Evolutionary conservation across 352 stramenopile genomes (phyloP).

Genomic region (Globisporangium okanoganense): DNA sequence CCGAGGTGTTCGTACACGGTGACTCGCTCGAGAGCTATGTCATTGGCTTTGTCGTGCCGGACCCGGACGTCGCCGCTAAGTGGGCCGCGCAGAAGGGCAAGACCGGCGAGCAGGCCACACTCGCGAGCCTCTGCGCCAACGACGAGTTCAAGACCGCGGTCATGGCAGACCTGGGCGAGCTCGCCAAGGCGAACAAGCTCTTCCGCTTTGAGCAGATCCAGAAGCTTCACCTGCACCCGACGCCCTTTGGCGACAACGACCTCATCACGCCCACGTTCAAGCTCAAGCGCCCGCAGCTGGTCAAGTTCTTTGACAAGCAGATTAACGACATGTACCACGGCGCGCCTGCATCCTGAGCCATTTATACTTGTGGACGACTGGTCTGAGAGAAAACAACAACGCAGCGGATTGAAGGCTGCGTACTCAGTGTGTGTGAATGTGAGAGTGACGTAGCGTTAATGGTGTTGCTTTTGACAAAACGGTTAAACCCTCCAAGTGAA

Average conservation of each 20-base stretch:
- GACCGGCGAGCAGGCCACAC: constrained; percentile 23
- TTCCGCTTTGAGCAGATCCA: constrained; percentile 92
- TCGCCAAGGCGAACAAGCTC: constrained; percentile 64
- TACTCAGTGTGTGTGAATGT: background rate
- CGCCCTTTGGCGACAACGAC: constrained; percentile 90
- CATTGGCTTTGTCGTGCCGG: constrained; percentile 93
- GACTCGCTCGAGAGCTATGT: constrained; percentile 93
- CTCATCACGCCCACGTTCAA: constrained; percentile 97
- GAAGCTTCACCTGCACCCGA: constrained; percentile 81
- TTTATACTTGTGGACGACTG: background rate
- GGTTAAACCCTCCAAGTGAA: background rate
- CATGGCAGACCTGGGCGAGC: constrained; percentile 64
- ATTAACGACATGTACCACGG: constrained; percentile 80
- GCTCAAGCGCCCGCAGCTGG: constrained; percentile 90
- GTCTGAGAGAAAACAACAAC: background rate
- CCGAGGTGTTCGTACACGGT: constrained; percentile 93
- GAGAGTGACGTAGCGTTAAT: background rate
- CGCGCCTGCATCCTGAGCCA: background rate
- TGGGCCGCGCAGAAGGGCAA: constrained; percentile 63
- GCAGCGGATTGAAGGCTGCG: background rate
- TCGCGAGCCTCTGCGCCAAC: constrained; percentile 16
- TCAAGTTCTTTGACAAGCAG: constrained; percentile 78
- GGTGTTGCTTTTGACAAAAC: background rate
- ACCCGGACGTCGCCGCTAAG: constrained; percentile 82
- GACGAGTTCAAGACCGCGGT: constrained; percentile 54